Conservation (phyloP, 306 rosid genomes). For the Mimosa bimucronata region DNA sequence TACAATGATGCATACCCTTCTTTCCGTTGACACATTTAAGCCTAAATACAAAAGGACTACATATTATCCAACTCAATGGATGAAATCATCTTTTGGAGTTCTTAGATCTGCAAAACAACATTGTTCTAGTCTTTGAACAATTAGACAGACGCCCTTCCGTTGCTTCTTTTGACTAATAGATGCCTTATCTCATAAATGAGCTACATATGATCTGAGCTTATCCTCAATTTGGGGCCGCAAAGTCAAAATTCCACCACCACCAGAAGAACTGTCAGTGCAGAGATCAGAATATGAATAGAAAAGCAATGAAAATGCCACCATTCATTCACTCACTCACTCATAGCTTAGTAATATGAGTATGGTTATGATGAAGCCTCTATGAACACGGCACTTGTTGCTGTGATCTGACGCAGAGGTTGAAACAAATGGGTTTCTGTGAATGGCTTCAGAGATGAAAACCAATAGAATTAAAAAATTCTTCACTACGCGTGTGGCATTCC, state of each 20-base stretch:
- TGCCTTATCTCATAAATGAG: neutral
- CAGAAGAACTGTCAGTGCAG: constrained; percentile 20
- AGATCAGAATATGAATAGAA: constrained; percentile 11
- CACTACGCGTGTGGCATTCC: constrained; percentile 8
- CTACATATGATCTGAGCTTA: neutral
- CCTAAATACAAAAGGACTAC: neutral
- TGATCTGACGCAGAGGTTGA: neutral
- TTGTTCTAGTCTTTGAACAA: neutral
- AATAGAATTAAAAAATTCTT: neutral
- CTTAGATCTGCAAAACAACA: neutral
- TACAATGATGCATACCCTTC: neutral
- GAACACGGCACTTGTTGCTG: constrained; percentile 30
- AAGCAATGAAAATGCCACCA: constrained; percentile 23
- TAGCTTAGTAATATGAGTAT: neutral
- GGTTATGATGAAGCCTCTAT: neutral
- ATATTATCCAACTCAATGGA: neutral
- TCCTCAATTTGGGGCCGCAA: constrained; percentile 4
- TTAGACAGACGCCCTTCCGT: neutral
- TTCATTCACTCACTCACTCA: neutral
- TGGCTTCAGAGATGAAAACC: constrained; percentile 19
- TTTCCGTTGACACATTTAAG: neutral
- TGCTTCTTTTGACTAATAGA: neutral
- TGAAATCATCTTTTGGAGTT: neutral
- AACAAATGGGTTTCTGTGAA: constrained; percentile 4
- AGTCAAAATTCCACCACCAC: constrained; percentile 17